Percentiles rank a stretch among this genome's conserved stretches.
phyloP scores from a whole-genome alignment of 129 eudicot species.

The Flaveria bidentis region DNA sequence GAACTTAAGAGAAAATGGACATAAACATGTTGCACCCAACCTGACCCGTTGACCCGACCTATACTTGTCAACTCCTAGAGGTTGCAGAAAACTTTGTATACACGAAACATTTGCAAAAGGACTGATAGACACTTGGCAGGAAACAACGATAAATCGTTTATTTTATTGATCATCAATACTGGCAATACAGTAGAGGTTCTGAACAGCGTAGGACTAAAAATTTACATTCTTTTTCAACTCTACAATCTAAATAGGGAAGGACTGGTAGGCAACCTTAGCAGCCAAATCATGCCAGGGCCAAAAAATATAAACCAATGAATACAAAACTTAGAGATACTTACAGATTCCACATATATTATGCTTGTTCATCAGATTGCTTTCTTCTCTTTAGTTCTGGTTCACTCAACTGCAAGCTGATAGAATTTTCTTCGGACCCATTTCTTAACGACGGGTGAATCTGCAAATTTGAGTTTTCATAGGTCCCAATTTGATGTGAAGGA shows the following conservation, averaged over 20 bases:
- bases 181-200: slow-evolving; percentile 30
- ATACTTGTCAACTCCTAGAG: background rate
- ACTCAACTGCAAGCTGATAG: slow-evolving; percentile 56
- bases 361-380: slow-evolving; percentile 44
- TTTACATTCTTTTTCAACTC: slow-evolving; percentile 34
- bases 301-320: slow-evolving; percentile 36
- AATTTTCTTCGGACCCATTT: slow-evolving; percentile 43
- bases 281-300: slow-evolving; percentile 36
- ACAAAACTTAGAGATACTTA: slow-evolving; percentile 38
- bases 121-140: slow-evolving; percentile 7
- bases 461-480: slow-evolving; percentile 24
- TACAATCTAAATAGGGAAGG: slow-evolving; percentile 27
- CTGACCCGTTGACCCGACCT: background rate
- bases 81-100: background rate
- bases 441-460: slow-evolving; percentile 37
- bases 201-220: slow-evolving; percentile 25
- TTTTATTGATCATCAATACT: slow-evolving; percentile 28
- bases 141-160: background rate
- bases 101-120: background rate
- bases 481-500: slow-evolving; percentile 24
- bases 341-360: background rate
- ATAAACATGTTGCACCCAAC: too few species aligned
- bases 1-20: too few species aligned
- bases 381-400: slow-evolving; percentile 65
- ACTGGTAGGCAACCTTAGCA: slow-evolving; percentile 31